Conservation (phyloP, 1,139 yeast species). For the Pichia sp. region DNA sequence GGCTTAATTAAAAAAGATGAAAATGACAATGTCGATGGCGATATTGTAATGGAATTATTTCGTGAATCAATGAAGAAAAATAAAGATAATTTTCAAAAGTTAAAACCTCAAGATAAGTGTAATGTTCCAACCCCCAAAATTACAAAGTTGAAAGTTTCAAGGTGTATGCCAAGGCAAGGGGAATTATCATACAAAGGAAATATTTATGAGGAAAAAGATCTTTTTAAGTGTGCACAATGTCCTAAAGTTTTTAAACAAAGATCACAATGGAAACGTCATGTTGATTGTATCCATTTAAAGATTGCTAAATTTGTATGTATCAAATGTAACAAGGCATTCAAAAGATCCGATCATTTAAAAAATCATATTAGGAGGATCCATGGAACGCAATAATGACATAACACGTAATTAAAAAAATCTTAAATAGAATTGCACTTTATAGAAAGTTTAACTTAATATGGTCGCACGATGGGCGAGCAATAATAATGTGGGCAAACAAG, state of each 20-base stretch:
- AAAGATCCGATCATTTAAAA: conserved; percentile 28
- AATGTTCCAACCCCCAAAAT: conserved; percentile 1
- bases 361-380: conserved; percentile 27
- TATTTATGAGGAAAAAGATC: conserved; percentile 5
- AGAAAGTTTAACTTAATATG: too few species aligned
- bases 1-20: background rate
- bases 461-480: too few species aligned
- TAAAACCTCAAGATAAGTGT: background rate
- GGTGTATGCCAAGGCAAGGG: background rate
- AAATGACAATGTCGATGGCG: conserved; percentile 1
- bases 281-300: conserved; percentile 29
- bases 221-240: conserved; percentile 18
- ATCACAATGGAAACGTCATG: conserved; percentile 27
- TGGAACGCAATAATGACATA: background rate
- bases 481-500: too few species aligned
- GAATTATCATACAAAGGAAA: background rate
- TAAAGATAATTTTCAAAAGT: conserved; percentile 4
- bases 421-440: too few species aligned
- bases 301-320: conserved; percentile 24
- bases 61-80: conserved; percentile 10
- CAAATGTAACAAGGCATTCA: conserved; percentile 23
- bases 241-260: conserved; percentile 24
- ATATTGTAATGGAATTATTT: conserved; percentile 8
- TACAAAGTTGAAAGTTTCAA: conserved; percentile 5
- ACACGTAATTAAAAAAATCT: background rate